Conservation (phyloP, 2,329 filamentous ascomycete genomes). For the Metarhizium rileyi region DNA sequence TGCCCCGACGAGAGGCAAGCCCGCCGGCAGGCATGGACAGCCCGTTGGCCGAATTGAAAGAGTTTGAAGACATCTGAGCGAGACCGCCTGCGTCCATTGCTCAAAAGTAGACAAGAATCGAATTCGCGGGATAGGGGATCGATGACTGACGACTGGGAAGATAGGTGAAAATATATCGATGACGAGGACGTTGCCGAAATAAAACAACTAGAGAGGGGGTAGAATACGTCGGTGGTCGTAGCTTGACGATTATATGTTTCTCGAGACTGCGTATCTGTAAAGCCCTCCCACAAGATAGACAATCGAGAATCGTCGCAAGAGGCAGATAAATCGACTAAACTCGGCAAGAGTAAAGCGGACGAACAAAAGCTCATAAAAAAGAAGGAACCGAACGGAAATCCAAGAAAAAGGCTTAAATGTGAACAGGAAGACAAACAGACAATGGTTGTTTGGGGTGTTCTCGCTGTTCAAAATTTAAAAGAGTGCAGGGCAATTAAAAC, state of each 20-base stretch:
- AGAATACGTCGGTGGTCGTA: neutral
- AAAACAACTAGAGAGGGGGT: neutral
- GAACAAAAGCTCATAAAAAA: conserved; percentile 8
- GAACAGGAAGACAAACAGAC: conserved; percentile 5
- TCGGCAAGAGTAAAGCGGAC: neutral
- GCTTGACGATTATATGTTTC: neutral
- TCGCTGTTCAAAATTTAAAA: neutral
- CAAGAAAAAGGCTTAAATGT: neutral
- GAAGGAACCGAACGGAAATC: conserved; percentile 5
- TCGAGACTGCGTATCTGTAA: neutral
- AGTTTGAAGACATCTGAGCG: conserved; percentile 95
- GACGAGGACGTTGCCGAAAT: neutral
- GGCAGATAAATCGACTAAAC: neutral
- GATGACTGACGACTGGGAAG: neutral
- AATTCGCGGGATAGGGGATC: conserved; percentile 8
- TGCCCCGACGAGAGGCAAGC: conserved; percentile 76
- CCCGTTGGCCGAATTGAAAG: conserved; percentile 60
- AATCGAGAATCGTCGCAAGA: neutral
- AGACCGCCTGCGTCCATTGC: conserved; percentile 94
- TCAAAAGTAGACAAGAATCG: conserved; percentile 20
- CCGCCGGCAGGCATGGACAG: conserved; percentile 69
- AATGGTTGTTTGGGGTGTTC: neutral
- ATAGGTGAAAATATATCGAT: neutral
- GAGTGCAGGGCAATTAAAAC: neutral
- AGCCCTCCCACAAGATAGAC: neutral